Conservation (phyloP, 2,329 filamentous ascomycete species). For the Aspergillus novofumigatus region DNA sequence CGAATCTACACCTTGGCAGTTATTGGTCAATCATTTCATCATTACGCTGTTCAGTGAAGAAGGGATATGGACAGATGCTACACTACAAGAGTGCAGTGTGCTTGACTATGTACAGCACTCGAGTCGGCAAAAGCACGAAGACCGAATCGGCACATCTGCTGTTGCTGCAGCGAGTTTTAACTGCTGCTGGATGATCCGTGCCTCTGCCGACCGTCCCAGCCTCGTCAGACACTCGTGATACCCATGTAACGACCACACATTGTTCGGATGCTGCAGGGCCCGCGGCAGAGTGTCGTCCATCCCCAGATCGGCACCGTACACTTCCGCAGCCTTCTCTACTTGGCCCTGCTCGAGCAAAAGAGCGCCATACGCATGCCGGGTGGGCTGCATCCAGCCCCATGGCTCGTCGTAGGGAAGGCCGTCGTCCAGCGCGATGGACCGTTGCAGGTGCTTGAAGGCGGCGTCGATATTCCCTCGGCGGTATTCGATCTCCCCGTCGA, state of each 20-base stretch:
- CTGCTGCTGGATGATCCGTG: constrained; percentile 45
- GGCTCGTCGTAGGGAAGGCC: constrained; percentile 67
- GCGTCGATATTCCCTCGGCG: constrained; percentile 54
- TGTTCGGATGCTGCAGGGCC: constrained; percentile 64
- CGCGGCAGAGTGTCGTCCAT: constrained; percentile 58
- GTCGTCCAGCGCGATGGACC: constrained; percentile 59
- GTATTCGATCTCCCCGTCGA: constrained; percentile 71
- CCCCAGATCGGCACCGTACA: constrained; percentile 61
- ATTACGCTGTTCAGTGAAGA: too few species aligned
- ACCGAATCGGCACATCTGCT: constrained; percentile 56
- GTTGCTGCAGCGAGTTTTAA: constrained; percentile 51
- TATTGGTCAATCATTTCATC: too few species aligned
- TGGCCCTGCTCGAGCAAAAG: constrained; percentile 63
- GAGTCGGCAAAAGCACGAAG: constrained; percentile 56
- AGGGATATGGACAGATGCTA: not conserved
- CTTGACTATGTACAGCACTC: constrained; percentile 1
- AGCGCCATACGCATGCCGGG: constrained; percentile 66
- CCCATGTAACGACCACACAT: constrained; percentile 72
- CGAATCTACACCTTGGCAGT: not conserved
- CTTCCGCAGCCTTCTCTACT: constrained; percentile 52
- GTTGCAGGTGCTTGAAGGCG: constrained; percentile 58
- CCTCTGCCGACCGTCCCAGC: constrained; percentile 49
- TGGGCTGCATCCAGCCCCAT: constrained; percentile 77
- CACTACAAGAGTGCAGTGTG: not conserved
- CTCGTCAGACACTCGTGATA: constrained; percentile 65